Conservation (phyloP, 106 monocot species). For the Gastrodia elata region DNA sequence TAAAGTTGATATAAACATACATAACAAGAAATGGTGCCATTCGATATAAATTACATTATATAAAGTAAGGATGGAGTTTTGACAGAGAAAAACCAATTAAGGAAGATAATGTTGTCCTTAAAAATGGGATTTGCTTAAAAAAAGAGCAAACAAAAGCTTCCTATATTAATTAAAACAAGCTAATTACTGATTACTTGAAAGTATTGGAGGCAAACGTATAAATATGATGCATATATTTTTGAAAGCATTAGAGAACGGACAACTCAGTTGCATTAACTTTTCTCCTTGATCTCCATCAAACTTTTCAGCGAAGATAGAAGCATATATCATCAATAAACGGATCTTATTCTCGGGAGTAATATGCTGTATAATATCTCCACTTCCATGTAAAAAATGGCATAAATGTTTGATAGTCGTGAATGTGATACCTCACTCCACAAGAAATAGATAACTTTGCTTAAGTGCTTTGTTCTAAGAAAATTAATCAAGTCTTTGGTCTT, state of each 20-base stretch:
- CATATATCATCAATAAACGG: constrained; percentile 25
- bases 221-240: no score
- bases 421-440: not conserved
- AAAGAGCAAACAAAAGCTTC: no score
- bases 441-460: constrained; percentile 18
- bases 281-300: constrained; percentile 27
- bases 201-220: no score
- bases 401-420: not conserved
- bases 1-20: no score
- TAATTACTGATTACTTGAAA: no score
- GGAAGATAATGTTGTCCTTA: no score
- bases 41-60: no score
- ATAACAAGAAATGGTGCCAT: no score
- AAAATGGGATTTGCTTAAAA: no score
- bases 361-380: constrained; percentile 8
- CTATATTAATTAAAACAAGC: no score
- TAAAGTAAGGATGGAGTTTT: no score
- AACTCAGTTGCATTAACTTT: constrained; percentile 22
- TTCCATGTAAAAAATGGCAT: not conserved
- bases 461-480: constrained; percentile 72
- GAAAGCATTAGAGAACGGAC: not conserved
- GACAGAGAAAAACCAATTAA: no score
- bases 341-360: constrained; percentile 17
- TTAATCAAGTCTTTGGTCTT: constrained; percentile 85
- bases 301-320: constrained; percentile 23